Percentiles rank a stretch among this genome's conserved stretches.
These are phyloP conservation scores for Neltuma alba DNA, from an alignment of 306 rosid species.

Conservation along the genomic window DNA sequence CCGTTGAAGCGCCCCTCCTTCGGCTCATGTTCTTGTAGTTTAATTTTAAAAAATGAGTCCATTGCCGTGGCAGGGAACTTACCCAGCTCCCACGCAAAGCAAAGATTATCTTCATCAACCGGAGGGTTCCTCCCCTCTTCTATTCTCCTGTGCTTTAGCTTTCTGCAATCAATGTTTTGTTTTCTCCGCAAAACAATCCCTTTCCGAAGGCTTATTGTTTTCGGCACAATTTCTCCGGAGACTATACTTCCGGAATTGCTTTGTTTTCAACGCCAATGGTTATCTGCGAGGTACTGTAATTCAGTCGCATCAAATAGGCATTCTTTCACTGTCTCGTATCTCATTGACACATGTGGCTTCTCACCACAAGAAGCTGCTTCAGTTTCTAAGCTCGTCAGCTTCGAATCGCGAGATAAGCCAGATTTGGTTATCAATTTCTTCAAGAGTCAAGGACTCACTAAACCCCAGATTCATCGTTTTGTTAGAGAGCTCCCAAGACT, in stretches of 20 bases:
- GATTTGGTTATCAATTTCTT: constrained; percentile 10
- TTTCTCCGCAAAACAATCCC: neutral
- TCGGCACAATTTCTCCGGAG: neutral
- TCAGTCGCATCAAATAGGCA: neutral
- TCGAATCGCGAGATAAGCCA: neutral
- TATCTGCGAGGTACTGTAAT: neutral
- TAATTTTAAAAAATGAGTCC: too few species aligned
- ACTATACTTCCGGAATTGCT: too few species aligned
- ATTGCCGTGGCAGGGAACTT: too few species aligned
- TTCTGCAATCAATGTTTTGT: neutral
- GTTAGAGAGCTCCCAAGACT: neutral
- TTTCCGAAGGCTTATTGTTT: neutral
- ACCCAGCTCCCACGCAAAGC: too few species aligned
- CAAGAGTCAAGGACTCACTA: neutral
- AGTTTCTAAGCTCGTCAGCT: neutral
- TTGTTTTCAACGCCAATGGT: neutral
- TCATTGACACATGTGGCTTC: constrained; percentile 4
- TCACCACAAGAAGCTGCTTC: neutral
- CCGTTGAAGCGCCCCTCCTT: too few species aligned
- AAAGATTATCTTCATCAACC: too few species aligned
- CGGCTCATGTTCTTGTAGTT: too few species aligned
- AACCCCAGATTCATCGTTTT: neutral
- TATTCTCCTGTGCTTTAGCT: neutral
- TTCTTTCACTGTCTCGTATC: neutral
- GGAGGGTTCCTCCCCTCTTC: neutral